Conservation (phyloP, 1,139 yeast species). For the Pichia sp. region DNA sequence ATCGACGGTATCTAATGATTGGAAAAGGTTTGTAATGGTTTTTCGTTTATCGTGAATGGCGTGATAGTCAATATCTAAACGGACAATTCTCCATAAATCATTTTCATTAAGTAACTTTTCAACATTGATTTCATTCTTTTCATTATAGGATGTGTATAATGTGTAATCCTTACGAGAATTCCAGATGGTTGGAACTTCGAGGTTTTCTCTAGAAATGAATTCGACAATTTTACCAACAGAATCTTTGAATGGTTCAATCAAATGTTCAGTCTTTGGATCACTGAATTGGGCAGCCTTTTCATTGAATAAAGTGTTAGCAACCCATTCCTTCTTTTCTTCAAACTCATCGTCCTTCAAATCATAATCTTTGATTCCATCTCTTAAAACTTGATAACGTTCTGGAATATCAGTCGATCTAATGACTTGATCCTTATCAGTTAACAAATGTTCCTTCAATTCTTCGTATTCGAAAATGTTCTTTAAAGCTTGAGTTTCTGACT, state of each 20-base stretch:
- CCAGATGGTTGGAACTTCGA: slow-evolving; percentile 97
- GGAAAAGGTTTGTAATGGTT: slow-evolving; percentile 57
- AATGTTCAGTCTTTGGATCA: slow-evolving; percentile 41
- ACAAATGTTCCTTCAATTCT: slow-evolving; percentile 84
- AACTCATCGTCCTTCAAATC: slow-evolving; percentile 69
- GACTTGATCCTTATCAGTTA: slow-evolving; percentile 89
- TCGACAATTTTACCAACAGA: slow-evolving; percentile 76
- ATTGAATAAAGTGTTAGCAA: slow-evolving; percentile 52
- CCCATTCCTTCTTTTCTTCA: slow-evolving; percentile 75
- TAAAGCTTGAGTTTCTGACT: slow-evolving; percentile 41
- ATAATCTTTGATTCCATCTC: slow-evolving; percentile 63
- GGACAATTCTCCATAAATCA: slow-evolving; percentile 90
- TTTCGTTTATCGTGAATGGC: slow-evolving; percentile 76
- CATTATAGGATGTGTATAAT: slow-evolving; percentile 45
- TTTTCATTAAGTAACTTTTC: slow-evolving; percentile 67
- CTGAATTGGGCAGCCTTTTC: slow-evolving; percentile 45
- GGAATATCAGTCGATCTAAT: slow-evolving; percentile 89
- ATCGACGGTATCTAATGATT: slow-evolving; percentile 57
- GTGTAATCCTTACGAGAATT: slow-evolving; percentile 91
- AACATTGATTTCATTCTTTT: slow-evolving; percentile 49
- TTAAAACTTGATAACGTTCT: slow-evolving; percentile 82
- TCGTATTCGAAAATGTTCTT: slow-evolving; percentile 94
- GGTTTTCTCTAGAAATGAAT: slow-evolving; percentile 71
- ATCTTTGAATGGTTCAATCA: slow-evolving; percentile 53
- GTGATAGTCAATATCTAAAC: slow-evolving; percentile 85